Percentiles rank a stretch among this genome's conserved stretches.
Conservation (phyloP, 352 stramenopile species). For the Phytophthora palmivora region DNA sequence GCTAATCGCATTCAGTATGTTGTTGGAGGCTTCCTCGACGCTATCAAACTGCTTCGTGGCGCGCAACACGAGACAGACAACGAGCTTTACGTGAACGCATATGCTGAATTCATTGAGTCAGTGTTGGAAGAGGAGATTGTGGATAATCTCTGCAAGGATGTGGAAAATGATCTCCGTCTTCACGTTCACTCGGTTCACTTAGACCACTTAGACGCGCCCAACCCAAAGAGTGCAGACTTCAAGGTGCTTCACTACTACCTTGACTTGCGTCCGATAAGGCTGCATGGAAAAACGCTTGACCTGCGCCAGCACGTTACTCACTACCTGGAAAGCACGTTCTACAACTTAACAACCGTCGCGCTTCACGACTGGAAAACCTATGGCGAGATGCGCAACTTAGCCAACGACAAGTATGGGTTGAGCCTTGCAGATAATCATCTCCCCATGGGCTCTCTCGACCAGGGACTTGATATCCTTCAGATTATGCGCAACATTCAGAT, state of each 20-base stretch:
- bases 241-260: conserved; percentile 90
- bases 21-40: conserved; percentile 80
- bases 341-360: conserved; percentile 94
- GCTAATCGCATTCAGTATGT: conserved; percentile 88
- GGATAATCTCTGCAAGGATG: conserved; percentile 89
- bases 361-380: conserved; percentile 97
- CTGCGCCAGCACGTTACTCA: conserved; percentile 88
- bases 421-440: conserved; percentile 92
- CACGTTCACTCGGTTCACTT: conserved; percentile 90
- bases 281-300: conserved; percentile 91
- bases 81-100: conserved; percentile 69
- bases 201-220: conserved; percentile 86
- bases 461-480: conserved; percentile 94
- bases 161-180: conserved; percentile 94
- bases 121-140: conserved; percentile 91
- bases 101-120: conserved; percentile 81
- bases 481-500: conserved; percentile 97
- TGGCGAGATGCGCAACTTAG: conserved; percentile 93
- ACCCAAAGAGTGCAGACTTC: conserved; percentile 85
- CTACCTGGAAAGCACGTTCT: conserved; percentile 96
- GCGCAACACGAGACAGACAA: conserved; percentile 83
- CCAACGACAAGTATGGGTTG: conserved; percentile 93
- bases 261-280: conserved; percentile 83
- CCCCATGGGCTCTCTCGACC: conserved; percentile 93
- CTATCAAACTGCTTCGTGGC: conserved; percentile 74